These are phyloP conservation scores for Corchorus olitorius DNA, from an alignment of 345 rosid genomes.

Conservation along the genomic window DNA sequence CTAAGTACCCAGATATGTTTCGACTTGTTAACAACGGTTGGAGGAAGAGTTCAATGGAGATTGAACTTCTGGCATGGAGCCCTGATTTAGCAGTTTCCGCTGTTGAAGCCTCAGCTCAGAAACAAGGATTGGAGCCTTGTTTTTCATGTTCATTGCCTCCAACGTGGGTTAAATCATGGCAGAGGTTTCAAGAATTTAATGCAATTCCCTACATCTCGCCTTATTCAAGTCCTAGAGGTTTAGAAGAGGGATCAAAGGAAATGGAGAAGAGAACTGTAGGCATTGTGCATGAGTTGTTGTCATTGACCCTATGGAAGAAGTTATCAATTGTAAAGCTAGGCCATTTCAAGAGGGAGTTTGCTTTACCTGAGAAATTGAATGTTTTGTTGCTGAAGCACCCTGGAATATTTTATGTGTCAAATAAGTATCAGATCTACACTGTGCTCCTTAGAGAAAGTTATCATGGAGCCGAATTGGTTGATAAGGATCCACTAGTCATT, in stretches of 20 bases:
- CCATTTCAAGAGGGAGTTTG: constrained; percentile 85
- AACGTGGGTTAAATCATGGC: constrained; percentile 74
- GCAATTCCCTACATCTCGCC: constrained; percentile 77
- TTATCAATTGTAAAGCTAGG: constrained; percentile 71
- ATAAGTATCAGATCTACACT: constrained; percentile 83
- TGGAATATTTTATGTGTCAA: constrained; percentile 79
- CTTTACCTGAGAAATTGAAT: constrained; percentile 72
- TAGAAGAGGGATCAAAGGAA: constrained; percentile 63
- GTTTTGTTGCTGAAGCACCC: constrained; percentile 77
- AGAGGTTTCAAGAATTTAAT: constrained; percentile 75
- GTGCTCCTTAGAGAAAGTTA: constrained; percentile 85
- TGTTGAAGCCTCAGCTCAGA: constrained; percentile 59
- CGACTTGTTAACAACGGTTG: constrained; percentile 65
- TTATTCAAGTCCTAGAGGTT: constrained; percentile 41
- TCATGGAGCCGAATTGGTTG: constrained; percentile 67
- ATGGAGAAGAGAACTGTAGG: constrained; percentile 79
- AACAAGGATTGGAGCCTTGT: constrained; percentile 55
- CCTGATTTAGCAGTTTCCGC: constrained; percentile 71
- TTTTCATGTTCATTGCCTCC: constrained; percentile 70
- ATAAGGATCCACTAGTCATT: constrained; percentile 73
- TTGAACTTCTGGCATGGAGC: constrained; percentile 77
- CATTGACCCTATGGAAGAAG: constrained; percentile 85
- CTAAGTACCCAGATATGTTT: constrained; percentile 63
- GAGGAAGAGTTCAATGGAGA: constrained; percentile 92
- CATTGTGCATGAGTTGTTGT: constrained; percentile 77